Evolutionary conservation across 179 eudicot genomes (phyloP), one percentile per base, ranked within the genome.

Genomic region (Beta macrorhiza): DNA sequence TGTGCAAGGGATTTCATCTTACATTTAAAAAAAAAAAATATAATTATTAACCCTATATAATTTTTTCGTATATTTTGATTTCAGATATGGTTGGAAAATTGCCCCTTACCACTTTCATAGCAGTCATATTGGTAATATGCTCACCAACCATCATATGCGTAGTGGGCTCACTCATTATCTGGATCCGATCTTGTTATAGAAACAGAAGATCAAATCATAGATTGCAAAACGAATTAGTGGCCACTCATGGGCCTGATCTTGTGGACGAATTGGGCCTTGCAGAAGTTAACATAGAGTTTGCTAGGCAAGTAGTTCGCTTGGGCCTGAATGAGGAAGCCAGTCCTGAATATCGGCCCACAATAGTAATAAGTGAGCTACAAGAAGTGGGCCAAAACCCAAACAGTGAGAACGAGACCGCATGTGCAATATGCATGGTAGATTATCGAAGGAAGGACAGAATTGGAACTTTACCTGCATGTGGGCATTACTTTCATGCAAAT

Each of bases 401-500:
- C 7, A 25, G 73, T 0, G 75, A 85, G 11, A 81, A 37, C 5
- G 79, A 82, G 22, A 80, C 63, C 57, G 32, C 49, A 29, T 85
- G 85, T 51, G 22, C 81, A 20, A 85, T 85, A 12, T 85, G 87
- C 80, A 82, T 79, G 85, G 68, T 22, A 19, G 85, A 85, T 20
- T 82, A 71, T 9, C 17, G 71, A 22, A 58, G 37, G 65, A 79
- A 57, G 80, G 87, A 82, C 51, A 82, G 72, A 79, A 79, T 82
- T 22, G 87, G 85, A 44, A 85, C 78, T n/a, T 61, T 85, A 49
- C 85, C 80, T 3, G 17, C 16, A 3, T 85, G 87, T 82, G 85
- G 78, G 12, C 85, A 85, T 82, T 82, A 57, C 16, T 85, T 85
- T 58, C 87, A 85, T 82, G 83, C 79, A 57, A 58, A 51, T 79